Conservation (phyloP, 2,329 filamentous ascomycete species). For the Didymella sp. region DNA sequence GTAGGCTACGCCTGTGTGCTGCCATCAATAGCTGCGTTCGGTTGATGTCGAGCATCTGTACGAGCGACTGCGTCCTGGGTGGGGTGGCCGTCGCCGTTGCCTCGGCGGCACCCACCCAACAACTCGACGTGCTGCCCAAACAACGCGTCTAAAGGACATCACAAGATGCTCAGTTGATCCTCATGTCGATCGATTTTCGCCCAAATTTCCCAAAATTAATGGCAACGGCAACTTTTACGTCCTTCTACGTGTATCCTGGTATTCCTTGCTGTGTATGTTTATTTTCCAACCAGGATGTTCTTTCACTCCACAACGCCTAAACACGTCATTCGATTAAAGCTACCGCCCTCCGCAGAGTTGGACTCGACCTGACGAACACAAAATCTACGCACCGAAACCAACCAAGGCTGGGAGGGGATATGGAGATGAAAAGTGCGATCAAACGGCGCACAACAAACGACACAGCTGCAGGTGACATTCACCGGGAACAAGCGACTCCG, state of each 20-base stretch:
- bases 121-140: neutral
- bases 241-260: neutral
- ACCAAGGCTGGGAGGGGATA: neutral
- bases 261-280: neutral
- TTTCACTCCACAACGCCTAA: conserved; percentile 5
- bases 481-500: neutral
- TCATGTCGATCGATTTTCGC: neutral
- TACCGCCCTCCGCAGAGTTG: neutral
- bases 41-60: no score
- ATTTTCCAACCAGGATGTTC: conserved; percentile 7
- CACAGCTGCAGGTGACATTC: neutral
- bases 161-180: neutral
- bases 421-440: neutral
- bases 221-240: no score
- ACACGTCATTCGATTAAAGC: neutral
- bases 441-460: neutral
- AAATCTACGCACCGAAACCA: neutral
- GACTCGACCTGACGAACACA: neutral
- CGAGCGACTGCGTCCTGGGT: neutral
- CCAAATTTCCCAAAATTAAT: neutral
- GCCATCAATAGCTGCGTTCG: no score
- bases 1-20: neutral
- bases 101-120: neutral
- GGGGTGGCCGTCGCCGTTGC: neutral
- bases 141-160: conserved; percentile 6